Conservation (phyloP, 495 filamentous ascomycete genomes). For the Neurospora sp. region DNA sequence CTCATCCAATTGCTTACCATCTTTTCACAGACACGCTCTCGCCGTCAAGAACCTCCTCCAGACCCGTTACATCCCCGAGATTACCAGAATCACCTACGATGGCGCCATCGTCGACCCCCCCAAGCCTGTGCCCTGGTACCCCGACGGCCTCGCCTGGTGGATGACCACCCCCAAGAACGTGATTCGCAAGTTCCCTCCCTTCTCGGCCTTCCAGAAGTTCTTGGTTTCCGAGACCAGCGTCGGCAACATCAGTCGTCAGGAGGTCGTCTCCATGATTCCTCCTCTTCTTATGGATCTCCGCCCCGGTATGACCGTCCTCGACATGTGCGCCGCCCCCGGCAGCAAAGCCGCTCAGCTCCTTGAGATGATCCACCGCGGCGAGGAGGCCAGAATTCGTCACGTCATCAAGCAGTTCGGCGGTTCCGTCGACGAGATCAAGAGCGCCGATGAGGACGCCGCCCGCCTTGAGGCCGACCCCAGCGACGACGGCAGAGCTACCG, state of each 20-base stretch:
- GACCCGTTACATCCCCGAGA: constrained; percentile 81
- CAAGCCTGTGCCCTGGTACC: constrained; percentile 75
- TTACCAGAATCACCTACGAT: constrained; percentile 69
- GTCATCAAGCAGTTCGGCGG: constrained; percentile 44
- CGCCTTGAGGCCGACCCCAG: constrained; percentile 44
- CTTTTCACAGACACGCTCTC: constrained; percentile 58
- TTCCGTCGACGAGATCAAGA: constrained; percentile 34
- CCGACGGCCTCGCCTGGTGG: constrained; percentile 83
- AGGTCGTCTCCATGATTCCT: constrained; percentile 97
- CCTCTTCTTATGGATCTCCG: constrained; percentile 84
- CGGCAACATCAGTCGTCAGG: constrained; percentile 93
- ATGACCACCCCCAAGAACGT: constrained; percentile 96
- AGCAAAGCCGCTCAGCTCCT: constrained; percentile 94
- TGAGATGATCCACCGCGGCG: constrained; percentile 84
- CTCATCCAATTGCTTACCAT: constrained; percentile 2
- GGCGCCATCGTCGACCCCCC: constrained; percentile 73
- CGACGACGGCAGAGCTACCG: constrained; percentile 80
- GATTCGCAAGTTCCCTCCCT: constrained; percentile 80
- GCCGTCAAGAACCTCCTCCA: constrained; percentile 75
- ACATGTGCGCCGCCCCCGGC: constrained; percentile 92
- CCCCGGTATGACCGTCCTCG: constrained; percentile 84
- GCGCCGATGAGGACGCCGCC: constrained; percentile 40
- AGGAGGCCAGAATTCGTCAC: constrained; percentile 69
- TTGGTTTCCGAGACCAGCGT: constrained; percentile 95
- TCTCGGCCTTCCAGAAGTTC: constrained; percentile 92